phyloP scores from a whole-genome alignment of 345 rosid species.

The Turnera subulata region DNA sequence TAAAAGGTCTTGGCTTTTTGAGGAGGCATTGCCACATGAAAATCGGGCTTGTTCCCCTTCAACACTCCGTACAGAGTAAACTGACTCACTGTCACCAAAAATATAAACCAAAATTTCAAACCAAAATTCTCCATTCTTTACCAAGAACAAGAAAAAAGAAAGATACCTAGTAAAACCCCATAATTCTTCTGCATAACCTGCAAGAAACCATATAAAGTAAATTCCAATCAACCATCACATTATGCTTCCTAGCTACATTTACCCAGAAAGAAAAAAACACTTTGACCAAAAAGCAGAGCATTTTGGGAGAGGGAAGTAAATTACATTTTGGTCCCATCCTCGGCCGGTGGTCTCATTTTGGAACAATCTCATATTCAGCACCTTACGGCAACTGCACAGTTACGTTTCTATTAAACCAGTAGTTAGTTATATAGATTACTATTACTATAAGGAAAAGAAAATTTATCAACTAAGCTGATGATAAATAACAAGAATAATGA shows the following conservation, averaged over 20 bases:
- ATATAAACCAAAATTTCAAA: neutral
- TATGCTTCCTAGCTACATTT: neutral
- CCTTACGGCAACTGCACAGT: constrained; percentile 68
- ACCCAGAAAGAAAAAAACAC: neutral
- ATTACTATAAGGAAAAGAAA: too few species aligned
- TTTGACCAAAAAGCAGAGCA: too few species aligned
- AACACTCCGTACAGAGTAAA: constrained; percentile 81
- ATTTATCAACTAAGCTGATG: too few species aligned
- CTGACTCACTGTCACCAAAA: constrained; percentile 62
- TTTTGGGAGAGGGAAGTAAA: neutral
- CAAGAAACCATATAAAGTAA: constrained; percentile 5
- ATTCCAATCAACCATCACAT: neutral
- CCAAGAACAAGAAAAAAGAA: neutral
- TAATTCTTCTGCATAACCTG: constrained; percentile 85
- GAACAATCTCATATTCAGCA: constrained; percentile 81
- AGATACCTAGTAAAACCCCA: constrained; percentile 73
- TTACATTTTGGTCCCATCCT: constrained; percentile 90
- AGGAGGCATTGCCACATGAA: constrained; percentile 93
- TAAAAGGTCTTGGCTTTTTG: constrained; percentile 73
- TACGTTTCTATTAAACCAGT: neutral
- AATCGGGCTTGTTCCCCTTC: constrained; percentile 99
- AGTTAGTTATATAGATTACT: too few species aligned
- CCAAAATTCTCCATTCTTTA: neutral
- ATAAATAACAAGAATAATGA: neutral
- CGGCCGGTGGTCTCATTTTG: constrained; percentile 68